A percentile compares a stretch with the other conserved stretches of the same genome.
These are phyloP conservation scores for Patellifolia procumbens DNA, from an alignment of 179 eudicot genomes.

Conservation along the genomic window DNA sequence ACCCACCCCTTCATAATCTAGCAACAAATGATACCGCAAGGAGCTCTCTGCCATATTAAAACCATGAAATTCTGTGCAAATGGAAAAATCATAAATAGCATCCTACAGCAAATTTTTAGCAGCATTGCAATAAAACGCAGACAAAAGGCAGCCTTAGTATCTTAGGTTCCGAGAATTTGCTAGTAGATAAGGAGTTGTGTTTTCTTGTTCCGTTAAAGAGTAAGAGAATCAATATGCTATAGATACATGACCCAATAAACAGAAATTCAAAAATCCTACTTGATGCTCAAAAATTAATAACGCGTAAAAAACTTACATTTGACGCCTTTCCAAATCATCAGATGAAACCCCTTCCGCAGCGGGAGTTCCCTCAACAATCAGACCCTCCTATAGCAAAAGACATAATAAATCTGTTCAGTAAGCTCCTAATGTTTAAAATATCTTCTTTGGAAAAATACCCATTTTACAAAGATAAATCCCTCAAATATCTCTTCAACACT, in stretches of 20 bases:
- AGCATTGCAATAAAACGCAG: not conserved
- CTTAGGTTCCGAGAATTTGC: not conserved
- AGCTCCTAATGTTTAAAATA: not conserved
- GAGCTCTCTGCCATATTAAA: not conserved
- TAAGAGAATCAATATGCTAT: not conserved
- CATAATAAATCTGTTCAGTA: not conserved
- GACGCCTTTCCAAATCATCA: constrained; percentile 78
- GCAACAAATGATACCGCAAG: not conserved
- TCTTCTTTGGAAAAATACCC: not conserved
- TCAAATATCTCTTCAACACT: not conserved
- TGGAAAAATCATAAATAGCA: not conserved
- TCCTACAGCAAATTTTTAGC: not conserved
- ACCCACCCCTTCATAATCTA: not conserved
- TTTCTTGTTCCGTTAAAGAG: not conserved
- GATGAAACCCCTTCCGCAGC: constrained; percentile 96
- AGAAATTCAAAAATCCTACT: not conserved
- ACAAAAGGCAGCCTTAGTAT: not conserved
- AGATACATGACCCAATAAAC: too few relatives aligned
- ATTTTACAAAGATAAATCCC: not conserved
- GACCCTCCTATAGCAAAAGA: constrained; percentile 72
- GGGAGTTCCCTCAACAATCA: constrained; percentile 83
- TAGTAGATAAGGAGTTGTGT: not conserved
- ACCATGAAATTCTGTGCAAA: not conserved
- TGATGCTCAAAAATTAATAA: not conserved
- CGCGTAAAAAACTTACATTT: constrained; percentile 56